These are phyloP conservation scores for Globisporangium paddicum DNA, from an alignment of 352 stramenopile genomes.

Conservation along the genomic window DNA sequence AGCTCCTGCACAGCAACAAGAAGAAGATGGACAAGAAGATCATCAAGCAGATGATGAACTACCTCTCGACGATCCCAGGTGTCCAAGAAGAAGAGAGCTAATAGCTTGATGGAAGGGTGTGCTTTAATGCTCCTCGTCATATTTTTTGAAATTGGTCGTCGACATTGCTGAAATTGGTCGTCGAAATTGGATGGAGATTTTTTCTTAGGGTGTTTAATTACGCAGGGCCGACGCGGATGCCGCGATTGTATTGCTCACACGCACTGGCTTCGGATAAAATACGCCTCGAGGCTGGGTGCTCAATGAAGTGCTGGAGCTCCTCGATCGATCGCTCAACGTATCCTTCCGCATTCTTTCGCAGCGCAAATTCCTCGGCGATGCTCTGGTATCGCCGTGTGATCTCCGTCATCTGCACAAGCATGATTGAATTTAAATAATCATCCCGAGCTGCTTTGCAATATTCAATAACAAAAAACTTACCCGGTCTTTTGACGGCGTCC, in stretches of 20 bases:
- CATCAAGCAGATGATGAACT: constrained; percentile 81
- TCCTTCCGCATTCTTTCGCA: constrained; percentile 55
- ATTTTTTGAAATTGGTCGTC: background rate
- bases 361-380: constrained; percentile 61
- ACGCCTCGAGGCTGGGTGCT: constrained; percentile 56
- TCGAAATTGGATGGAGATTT: background rate
- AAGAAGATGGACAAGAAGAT: constrained; percentile 80
- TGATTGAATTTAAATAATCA: background rate
- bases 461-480: constrained; percentile 20
- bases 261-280: constrained; percentile 60
- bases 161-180: background rate
- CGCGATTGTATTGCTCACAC: constrained; percentile 55
- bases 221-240: constrained; percentile 67
- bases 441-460: background rate
- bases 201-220: background rate
- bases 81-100: constrained; percentile 24
- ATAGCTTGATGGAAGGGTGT: background rate
- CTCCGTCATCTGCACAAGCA: constrained; percentile 51
- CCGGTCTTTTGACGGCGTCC: constrained; percentile 57
- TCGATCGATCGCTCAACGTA: constrained; percentile 69
- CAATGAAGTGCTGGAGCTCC: constrained; percentile 72
- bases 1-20: constrained; percentile 64
- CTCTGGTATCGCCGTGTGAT: constrained; percentile 71
- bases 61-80: constrained; percentile 63
- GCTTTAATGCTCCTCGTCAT: background rate